Percentiles rank a stretch among this genome's conserved stretches.
These are phyloP conservation scores for Boletus rubropictus DNA, from an alignment of 768 basidiomycete species.

Conservation along the genomic window DNA sequence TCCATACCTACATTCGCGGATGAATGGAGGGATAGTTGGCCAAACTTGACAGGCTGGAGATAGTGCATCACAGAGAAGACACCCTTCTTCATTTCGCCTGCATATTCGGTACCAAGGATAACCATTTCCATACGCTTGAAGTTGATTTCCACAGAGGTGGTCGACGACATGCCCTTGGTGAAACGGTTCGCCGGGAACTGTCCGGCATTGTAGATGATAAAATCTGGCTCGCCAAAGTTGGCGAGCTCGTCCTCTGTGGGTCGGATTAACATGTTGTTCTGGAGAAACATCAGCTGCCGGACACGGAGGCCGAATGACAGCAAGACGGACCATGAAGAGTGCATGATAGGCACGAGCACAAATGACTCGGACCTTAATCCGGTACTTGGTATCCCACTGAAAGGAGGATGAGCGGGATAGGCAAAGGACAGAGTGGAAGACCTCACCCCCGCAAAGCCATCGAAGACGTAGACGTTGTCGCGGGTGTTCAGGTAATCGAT, in stretches of 20 bases:
- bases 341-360: conserved; percentile 98
- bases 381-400: conserved; percentile 97
- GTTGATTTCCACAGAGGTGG: conserved; percentile 99
- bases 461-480: conserved; percentile 97
- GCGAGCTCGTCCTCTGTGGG: conserved; percentile 92
- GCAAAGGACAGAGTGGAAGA: not conserved
- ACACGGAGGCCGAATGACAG: conserved; percentile 2
- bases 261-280: conserved; percentile 99
- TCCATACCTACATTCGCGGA: conserved; percentile 93
- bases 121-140: conserved; percentile 99
- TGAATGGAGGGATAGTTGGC: conserved; percentile 95
- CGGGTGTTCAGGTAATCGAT: conserved; percentile 99
- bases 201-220: conserved; percentile 99
- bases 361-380: conserved; percentile 99
- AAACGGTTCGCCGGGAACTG: conserved; percentile 99
- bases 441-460: conserved; percentile 84
- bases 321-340: conserved; percentile 80
- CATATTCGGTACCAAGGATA: conserved; percentile 96
- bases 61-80: conserved; percentile 99
- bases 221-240: conserved; percentile 95
- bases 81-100: conserved; percentile 99
- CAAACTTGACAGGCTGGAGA: conserved; percentile 97
- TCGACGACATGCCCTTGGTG: conserved; percentile 99
- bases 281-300: conserved; percentile 7
- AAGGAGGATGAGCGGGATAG: not conserved